phyloP scores from a whole-genome alignment of 441 rosid species.

The Bruguiera hainesii region DNA sequence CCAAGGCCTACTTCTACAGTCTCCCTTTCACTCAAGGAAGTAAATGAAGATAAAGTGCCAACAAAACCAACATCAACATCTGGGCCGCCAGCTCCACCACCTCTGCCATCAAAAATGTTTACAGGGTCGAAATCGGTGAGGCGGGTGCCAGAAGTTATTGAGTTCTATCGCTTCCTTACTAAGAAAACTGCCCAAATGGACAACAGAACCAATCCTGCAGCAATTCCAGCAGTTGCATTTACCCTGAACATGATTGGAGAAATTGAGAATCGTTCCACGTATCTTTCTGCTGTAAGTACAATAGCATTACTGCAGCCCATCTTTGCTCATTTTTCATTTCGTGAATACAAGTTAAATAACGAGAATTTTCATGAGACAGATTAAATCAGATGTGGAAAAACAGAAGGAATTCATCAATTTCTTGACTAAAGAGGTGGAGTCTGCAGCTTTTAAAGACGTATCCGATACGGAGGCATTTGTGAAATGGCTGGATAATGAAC shows the following conservation, averaged over 20 bases:
- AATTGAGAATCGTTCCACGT: constrained; percentile 84
- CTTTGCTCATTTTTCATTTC: background rate
- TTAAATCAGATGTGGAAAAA: constrained; percentile 89
- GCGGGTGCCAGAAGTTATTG: constrained; percentile 77
- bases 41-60: constrained; percentile 22
- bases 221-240: constrained; percentile 38
- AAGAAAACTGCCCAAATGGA: constrained; percentile 49
- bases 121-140: constrained; percentile 51
- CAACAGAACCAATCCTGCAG: constrained; percentile 38
- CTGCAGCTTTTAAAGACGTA: constrained; percentile 63
- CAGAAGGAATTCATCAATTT: constrained; percentile 78
- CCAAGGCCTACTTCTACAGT: constrained; percentile 24
- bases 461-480: constrained; percentile 80
- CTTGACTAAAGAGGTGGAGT: constrained; percentile 77
- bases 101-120: constrained; percentile 50
- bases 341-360: constrained; percentile 3
- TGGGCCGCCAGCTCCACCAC: constrained; percentile 83
- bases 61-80: constrained; percentile 13
- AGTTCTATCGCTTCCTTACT: constrained; percentile 75
- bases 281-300: constrained; percentile 82
- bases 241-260: constrained; percentile 85
- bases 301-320: background rate
- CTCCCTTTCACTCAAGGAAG: constrained; percentile 20
- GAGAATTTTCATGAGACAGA: constrained; percentile 37
- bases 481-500: constrained; percentile 84